Evolutionary conservation across 306 rosid genomes (phyloP), one percentile per base, ranked within the genome.

Genomic region (Abrus pulchellus): DNA sequence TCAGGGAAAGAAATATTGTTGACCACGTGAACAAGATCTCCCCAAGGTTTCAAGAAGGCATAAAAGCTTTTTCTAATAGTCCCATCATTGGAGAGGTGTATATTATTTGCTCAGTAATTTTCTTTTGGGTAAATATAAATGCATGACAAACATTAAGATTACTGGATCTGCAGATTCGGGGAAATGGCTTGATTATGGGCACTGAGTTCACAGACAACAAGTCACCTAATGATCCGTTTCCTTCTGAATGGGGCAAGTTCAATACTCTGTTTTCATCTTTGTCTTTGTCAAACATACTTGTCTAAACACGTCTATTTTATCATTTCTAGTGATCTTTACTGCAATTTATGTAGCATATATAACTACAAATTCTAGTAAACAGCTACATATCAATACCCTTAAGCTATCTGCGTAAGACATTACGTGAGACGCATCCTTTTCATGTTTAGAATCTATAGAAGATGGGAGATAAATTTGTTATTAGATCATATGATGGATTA

Each of bases 71-170:
- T 67, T 80, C 92, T 27, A 89, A 88, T 63, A 93, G 98, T 78
- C 98, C 98, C 41, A 90, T 95, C 76, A 79, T 95, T 53, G 98
- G 99, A 77, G 99, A 95, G 98, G 98, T 95, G 87, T 20, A 28
- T 76, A 38, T 53, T 28, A 13, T 82, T 83, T 47, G 20, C 53
- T 29, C 14, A 57, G n/a, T 76, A 28, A 27, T 72, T 87, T 65
- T 13, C 27, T 28, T 52, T 72, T 73, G 72, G 12, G 80, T 81
- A 4, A 60, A 60, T 20, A 53, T 52, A 48, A 80, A 78, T 61
- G 27, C 41, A 12, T 40, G 32, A 47, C 52, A 59, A 79, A 29
- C 28, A 2, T 20, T 50, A 72, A 27, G 60, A 10, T 32, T 5
- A 80, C 68, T 76, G 73, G 40, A 84, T 87, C 49, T 81, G 73